Conservation (phyloP, 2,329 filamentous ascomycete species). For the Cytospora schulzeri region DNA sequence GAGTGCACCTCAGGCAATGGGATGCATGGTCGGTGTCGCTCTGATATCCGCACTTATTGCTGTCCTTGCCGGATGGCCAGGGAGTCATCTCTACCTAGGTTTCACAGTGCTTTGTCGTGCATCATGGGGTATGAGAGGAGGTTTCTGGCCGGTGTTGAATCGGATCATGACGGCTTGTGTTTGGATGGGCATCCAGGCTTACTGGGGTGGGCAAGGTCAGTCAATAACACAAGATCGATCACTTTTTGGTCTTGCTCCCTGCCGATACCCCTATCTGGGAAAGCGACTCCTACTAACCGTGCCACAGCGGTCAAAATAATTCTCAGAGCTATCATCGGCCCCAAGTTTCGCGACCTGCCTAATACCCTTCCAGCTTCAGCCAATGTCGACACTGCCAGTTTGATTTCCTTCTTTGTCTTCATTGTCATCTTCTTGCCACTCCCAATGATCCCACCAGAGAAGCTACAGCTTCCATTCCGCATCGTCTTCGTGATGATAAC, state of each 20-base stretch:
- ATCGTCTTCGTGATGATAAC: conserved; percentile 37
- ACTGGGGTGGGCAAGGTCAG: conserved; percentile 35
- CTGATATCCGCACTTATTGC: conserved; percentile 38
- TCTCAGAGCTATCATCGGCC: conserved; percentile 35
- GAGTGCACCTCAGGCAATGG: conserved; percentile 36
- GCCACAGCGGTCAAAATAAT: conserved; percentile 35
- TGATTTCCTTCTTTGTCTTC: conserved; percentile 37
- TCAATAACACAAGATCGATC: no score
- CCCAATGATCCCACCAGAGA: conserved; percentile 36
- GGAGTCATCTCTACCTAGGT: conserved; percentile 38
- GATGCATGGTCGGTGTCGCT: conserved; percentile 37
- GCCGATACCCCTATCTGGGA: no score
- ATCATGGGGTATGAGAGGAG: conserved; percentile 36
- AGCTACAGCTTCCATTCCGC: conserved; percentile 34
- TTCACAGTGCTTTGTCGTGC: conserved; percentile 38
- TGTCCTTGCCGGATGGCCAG: conserved; percentile 39
- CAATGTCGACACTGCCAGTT: conserved; percentile 34
- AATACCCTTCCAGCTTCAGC: conserved; percentile 34
- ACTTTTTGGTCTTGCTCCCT: background rate
- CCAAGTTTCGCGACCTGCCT: conserved; percentile 31
- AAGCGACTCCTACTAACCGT: background rate
- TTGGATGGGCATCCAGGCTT: conserved; percentile 37
- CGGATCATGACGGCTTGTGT: conserved; percentile 37
- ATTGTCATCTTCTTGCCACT: conserved; percentile 34
- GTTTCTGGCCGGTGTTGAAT: conserved; percentile 38